Base-by-base conservation (phyloP, 2,329 filamentous ascomycete species). In the Sporothrix luriei region DNA sequence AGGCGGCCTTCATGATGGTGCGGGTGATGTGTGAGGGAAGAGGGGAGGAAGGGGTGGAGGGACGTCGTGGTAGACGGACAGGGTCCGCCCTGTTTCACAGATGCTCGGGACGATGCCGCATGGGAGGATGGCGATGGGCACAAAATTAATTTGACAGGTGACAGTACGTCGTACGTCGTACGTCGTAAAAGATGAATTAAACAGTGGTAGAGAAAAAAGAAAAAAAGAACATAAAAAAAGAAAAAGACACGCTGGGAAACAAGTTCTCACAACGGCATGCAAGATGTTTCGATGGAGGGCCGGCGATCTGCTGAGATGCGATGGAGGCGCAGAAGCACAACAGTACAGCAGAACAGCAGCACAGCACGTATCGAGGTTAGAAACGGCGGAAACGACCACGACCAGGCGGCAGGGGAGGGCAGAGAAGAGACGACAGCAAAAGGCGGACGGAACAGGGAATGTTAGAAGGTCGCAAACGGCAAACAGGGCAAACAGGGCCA, bases 51-150 rank as follows among this genome's bases (percentile, higher is more conserved):
- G n/a, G 13, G 29, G n/a, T n/a, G 46, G 29, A 7, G 14, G 38
- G 38, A 46, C 11, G 57, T 14, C 21, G 24, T 16, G 3, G 4
- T 10, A 38, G 62, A 65, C 46, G 62, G 62, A 65, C 62, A 64
- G 61, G 61, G 61, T 33, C 61, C 61, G 43, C 61, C 61, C 61
- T 49, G 43, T 49, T 33, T 64, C 24, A 64, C 61, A 49, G 46
- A 64, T n/a, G 16, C 13, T 49, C 24, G 26, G 14, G 43, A 49
- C 16, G 61, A 64, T n/a, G 43, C 61, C 19, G 61, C 61, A 64
- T 64, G 33, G n/a, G 61, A 55, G 14, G 52, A 40, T 38, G 40
- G 14, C 40, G 40, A 11, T 16, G 2, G 40, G 24, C 52, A 46
- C 40, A 19, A 19, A 46, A 57, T 57, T n/a, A 40, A 38, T n/a